Conservation (phyloP, 2,329 filamentous ascomycete species). For the Cryphonectria radicalis region DNA sequence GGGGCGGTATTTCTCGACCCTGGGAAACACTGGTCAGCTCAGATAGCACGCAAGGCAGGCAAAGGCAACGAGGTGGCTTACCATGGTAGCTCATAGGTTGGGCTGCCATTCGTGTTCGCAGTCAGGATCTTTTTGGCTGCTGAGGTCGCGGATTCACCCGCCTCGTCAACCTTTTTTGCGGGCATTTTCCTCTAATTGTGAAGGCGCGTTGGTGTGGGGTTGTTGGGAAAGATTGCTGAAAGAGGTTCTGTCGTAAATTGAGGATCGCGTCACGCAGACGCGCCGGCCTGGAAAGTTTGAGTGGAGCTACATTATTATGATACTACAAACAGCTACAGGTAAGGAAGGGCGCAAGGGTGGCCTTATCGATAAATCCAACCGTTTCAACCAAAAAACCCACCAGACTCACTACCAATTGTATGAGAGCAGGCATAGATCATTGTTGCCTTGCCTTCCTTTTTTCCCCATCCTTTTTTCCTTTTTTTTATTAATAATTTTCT, state of each 20-base stretch:
- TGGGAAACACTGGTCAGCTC: conserved; percentile 42
- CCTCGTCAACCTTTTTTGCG: conserved; percentile 53
- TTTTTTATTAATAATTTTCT: too few relatives aligned
- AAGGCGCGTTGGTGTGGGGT: neutral
- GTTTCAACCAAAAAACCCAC: neutral
- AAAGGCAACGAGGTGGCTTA: conserved; percentile 43
- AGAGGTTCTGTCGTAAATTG: conserved; percentile 21
- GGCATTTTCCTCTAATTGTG: conserved; percentile 45
- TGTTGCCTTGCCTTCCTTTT: too few relatives aligned
- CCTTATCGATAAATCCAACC: conserved; percentile 2
- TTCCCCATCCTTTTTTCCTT: too few relatives aligned
- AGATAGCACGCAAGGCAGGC: neutral
- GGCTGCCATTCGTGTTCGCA: conserved; percentile 52
- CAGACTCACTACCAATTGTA: too few relatives aligned
- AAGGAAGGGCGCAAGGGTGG: too few relatives aligned
- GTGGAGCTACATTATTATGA: conserved; percentile 2
- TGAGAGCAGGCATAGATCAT: too few relatives aligned
- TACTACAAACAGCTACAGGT: too few relatives aligned
- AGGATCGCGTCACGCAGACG: conserved; percentile 29
- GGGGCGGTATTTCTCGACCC: conserved; percentile 98
- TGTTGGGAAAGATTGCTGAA: neutral
- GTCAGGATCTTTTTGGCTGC: conserved; percentile 61
- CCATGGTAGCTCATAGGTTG: conserved; percentile 80
- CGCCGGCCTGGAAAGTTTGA: conserved; percentile 23
- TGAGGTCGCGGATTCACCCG: conserved; percentile 64